phyloP scores from a whole-genome alignment of 768 basidiomycete species.

The Tylopilus plumbeoviolaceoides region DNA sequence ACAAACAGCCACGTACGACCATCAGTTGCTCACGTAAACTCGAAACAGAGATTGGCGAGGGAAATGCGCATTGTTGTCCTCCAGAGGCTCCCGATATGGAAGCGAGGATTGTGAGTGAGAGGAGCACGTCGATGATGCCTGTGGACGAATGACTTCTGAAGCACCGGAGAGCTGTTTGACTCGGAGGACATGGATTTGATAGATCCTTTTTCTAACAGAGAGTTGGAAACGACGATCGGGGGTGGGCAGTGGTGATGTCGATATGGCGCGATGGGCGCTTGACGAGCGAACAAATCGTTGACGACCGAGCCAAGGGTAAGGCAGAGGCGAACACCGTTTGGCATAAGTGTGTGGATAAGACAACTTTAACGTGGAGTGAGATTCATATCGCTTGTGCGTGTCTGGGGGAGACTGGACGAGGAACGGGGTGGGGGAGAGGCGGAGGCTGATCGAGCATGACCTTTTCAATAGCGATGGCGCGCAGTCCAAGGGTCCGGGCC shows the following conservation, averaged over 20 bases:
- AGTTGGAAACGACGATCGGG: slow-evolving; percentile 29
- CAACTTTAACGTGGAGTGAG: slow-evolving; percentile 23
- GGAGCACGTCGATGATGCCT: slow-evolving; percentile 18
- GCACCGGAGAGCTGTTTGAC: background rate
- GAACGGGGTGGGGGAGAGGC: slow-evolving; percentile 52
- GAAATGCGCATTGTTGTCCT: slow-evolving; percentile 3
- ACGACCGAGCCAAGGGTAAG: slow-evolving; percentile 72
- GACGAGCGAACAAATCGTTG: slow-evolving; percentile 78
- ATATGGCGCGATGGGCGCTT: slow-evolving; percentile 44
- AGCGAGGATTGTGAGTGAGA: slow-evolving; percentile 29
- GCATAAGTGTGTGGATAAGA: slow-evolving; percentile 59
- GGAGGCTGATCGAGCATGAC: slow-evolving; percentile 85
- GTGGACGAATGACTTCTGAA: slow-evolving; percentile 19
- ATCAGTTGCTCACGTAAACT: slow-evolving; percentile 9
- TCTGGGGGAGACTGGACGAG: slow-evolving; percentile 44
- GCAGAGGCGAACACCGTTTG: slow-evolving; percentile 77
- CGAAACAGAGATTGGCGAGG: slow-evolving; percentile 3
- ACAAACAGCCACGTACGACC: slow-evolving; percentile 8
- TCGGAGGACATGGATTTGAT: slow-evolving; percentile 18
- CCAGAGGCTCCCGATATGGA: slow-evolving; percentile 24
- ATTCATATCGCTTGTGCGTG: slow-evolving; percentile 40
- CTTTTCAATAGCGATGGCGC: slow-evolving; percentile 83
- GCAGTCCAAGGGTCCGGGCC: slow-evolving; percentile 60
- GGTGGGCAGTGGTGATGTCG: slow-evolving; percentile 33
- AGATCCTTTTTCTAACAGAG: slow-evolving; percentile 25